These are phyloP conservation scores for Talaromyces marneffei DNA, from an alignment of 2,329 filamentous ascomycete species.

Conservation along the genomic window DNA sequence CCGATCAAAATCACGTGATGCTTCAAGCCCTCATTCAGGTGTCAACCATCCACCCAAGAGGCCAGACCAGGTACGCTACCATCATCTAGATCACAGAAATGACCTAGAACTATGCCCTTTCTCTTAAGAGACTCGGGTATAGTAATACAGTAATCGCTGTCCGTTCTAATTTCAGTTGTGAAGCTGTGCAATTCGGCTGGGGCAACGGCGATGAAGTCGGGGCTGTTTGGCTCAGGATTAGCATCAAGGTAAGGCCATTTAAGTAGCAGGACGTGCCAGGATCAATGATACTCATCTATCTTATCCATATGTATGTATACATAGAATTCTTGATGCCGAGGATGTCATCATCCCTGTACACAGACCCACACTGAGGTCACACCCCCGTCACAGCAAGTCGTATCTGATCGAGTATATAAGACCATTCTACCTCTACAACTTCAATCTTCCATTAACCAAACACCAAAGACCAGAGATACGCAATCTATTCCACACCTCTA, in stretches of 20 bases:
- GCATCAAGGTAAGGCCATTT: too few species aligned
- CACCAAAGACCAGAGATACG: too few species aligned
- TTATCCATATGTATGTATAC: too few species aligned
- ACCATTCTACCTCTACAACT: background rate
- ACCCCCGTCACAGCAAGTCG: background rate
- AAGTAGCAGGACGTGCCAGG: too few species aligned
- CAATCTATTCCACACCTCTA: background rate
- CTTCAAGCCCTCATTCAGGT: background rate
- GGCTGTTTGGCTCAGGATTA: too few species aligned
- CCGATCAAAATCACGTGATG: background rate
- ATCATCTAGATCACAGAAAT: background rate
- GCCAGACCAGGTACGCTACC: background rate
- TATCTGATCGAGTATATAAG: background rate
- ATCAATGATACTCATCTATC: too few species aligned
- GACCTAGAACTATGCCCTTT: background rate
- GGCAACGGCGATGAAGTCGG: too few species aligned
- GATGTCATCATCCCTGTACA: conserved; percentile 1
- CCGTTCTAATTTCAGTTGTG: too few species aligned
- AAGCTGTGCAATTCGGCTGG: too few species aligned
- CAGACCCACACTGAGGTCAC: conserved; percentile 16
- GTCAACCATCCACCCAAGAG: background rate
- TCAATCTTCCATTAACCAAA: background rate
- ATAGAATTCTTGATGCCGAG: background rate
- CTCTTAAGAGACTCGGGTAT: background rate
- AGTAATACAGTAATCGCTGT: too few species aligned